Percentiles rank a stretch among this genome's conserved stretches.
These are phyloP conservation scores for Insectozyma bohioensis DNA, from an alignment of 1,139 yeast genomes.

Conservation along the genomic window DNA sequence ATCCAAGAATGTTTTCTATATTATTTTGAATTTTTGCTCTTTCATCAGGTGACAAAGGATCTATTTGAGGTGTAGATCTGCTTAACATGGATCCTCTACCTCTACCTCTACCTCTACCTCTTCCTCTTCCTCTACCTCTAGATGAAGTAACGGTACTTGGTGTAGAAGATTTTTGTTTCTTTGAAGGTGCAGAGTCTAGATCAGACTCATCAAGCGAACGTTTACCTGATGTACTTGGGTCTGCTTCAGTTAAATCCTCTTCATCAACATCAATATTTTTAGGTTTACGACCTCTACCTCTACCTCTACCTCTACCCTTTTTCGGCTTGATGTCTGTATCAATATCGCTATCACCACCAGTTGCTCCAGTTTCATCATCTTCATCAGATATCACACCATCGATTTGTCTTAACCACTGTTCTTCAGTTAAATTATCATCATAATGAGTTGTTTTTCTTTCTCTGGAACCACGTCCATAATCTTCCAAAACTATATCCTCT, in stretches of 20 bases:
- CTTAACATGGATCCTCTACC: conserved; percentile 28
- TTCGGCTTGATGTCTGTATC: conserved; percentile 25
- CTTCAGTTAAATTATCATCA: conserved; percentile 73
- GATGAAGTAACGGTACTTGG: conserved; percentile 20
- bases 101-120: conserved; percentile 27
- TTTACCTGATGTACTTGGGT: conserved; percentile 9
- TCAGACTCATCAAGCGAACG: conserved; percentile 15
- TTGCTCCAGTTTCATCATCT: conserved; percentile 25
- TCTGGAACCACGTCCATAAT: conserved; percentile 63
- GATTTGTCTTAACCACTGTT: conserved; percentile 69
- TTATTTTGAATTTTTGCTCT: conserved; percentile 42
- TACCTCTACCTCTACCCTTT: conserved; percentile 26
- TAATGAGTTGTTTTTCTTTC: conserved; percentile 62
- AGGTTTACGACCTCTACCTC: conserved; percentile 23
- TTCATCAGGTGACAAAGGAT: conserved; percentile 42
- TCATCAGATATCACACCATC: conserved; percentile 48
- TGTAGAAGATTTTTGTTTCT: conserved; percentile 30
- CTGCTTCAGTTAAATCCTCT: conserved; percentile 13
- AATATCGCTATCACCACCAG: no score
- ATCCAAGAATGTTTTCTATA: conserved; percentile 45
- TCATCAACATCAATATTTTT: conserved; percentile 13
- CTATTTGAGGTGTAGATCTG: conserved; percentile 37
- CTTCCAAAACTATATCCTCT: conserved; percentile 41
- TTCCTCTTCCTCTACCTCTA: conserved; percentile 21
- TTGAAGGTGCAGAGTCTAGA: conserved; percentile 14